Percentiles rank a stretch among this genome's conserved stretches.
These are phyloP conservation scores for Boletus sp. DNA, from an alignment of 768 basidiomycete species.

Conservation along the genomic window DNA sequence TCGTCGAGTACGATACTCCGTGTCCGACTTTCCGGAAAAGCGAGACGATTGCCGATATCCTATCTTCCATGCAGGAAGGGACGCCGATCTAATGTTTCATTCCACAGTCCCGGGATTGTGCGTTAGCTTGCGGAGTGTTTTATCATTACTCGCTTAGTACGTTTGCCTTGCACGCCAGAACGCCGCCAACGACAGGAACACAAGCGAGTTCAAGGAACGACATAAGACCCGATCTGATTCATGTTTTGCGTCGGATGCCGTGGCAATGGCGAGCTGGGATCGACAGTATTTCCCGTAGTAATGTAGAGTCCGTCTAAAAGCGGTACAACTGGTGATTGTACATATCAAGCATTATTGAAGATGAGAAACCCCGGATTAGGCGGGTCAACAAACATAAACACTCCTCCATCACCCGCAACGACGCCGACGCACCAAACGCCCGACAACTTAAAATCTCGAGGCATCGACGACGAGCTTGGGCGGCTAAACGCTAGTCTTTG, in stretches of 20 bases:
- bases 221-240: too few relatives aligned
- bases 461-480: background rate
- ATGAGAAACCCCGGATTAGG: too few relatives aligned
- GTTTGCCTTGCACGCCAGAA: background rate
- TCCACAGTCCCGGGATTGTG: too few relatives aligned
- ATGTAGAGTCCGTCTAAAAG: too few relatives aligned
- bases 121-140: background rate
- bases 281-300: too few relatives aligned
- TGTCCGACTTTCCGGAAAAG: too few relatives aligned
- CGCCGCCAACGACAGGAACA: background rate
- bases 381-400: slow-evolving; percentile 15
- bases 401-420: slow-evolving; percentile 3
- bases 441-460: background rate
- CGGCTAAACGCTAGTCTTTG: background rate
- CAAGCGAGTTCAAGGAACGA: background rate
- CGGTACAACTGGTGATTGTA: too few relatives aligned
- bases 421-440: slow-evolving; percentile 2
- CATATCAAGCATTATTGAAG: too few relatives aligned
- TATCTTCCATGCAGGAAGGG: too few relatives aligned
- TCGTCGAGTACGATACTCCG: background rate
- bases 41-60: too few relatives aligned
- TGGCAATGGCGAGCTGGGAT: background rate
- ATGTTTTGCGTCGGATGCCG: background rate
- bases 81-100: background rate
- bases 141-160: background rate